Evolutionary conservation across 108 stramenopile genomes (phyloP).

Genomic region (Skeletonema grethae): DNA sequence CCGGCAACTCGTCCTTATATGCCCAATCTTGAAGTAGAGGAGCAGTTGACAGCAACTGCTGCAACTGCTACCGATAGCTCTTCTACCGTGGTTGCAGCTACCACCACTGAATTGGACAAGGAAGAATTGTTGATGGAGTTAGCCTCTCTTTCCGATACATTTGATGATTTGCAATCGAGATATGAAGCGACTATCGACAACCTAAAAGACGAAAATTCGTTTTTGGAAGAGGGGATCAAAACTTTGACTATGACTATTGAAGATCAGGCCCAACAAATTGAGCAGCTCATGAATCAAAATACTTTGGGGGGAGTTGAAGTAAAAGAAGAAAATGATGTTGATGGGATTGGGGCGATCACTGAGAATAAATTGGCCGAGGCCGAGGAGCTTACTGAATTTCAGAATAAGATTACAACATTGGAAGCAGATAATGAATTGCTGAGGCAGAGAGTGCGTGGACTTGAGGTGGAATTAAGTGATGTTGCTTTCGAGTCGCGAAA

Average conservation of each 20-base stretch:
- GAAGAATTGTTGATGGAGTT: slow-evolving; percentile 19
- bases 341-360: neutral
- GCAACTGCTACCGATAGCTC: neutral
- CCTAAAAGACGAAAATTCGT: slow-evolving; percentile 28
- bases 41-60: neutral
- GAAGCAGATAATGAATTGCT: slow-evolving; percentile 27
- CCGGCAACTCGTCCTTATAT: slow-evolving; percentile 1
- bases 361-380: neutral
- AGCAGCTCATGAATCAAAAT: neutral
- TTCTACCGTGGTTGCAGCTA: neutral
- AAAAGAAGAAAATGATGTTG: slow-evolving; percentile 8
- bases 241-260: slow-evolving; percentile 23
- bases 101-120: slow-evolving; percentile 6
- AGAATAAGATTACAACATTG: slow-evolving; percentile 5
- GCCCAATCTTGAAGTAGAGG: slow-evolving; percentile 1
- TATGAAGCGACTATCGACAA: slow-evolving; percentile 11
- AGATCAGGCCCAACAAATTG: slow-evolving; percentile 11
- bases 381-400: neutral
- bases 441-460: slow-evolving; percentile 19
- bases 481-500: slow-evolving; percentile 33
- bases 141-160: slow-evolving; percentile 18
- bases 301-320: slow-evolving; percentile 4
- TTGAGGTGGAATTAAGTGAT: slow-evolving; percentile 43
- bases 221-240: slow-evolving; percentile 23
- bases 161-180: slow-evolving; percentile 12